These are phyloP conservation scores for Toxoplasma gondii DNA, from an alignment of 169 alveolate species.

Conservation along the genomic window DNA sequence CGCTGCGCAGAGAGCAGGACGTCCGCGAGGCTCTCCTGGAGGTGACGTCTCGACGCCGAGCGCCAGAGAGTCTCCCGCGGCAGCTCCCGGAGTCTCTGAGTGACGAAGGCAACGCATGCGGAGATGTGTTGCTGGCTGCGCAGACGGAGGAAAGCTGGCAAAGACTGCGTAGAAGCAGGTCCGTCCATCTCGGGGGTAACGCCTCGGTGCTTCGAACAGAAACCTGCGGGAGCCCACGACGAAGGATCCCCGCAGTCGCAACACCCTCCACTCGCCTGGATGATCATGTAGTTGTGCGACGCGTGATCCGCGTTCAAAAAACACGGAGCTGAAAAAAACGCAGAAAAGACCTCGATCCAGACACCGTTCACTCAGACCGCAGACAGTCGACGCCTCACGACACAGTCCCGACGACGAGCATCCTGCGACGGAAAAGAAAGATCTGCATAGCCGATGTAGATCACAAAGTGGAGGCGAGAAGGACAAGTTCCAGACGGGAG, in stretches of 20 bases:
- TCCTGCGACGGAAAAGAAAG: neutral
- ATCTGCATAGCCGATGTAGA: too few relatives aligned
- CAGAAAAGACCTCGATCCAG: neutral
- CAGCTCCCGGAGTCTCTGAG: neutral
- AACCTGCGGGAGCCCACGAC: slow-evolving; percentile 25
- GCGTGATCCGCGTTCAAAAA: slow-evolving; percentile 21
- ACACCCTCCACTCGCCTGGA: slow-evolving; percentile 34
- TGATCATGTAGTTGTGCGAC: slow-evolving; percentile 4
- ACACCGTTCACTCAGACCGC: neutral
- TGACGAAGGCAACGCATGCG: neutral
- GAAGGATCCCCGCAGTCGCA: slow-evolving; percentile 36
- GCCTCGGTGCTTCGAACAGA: slow-evolving; percentile 23
- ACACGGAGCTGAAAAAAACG: slow-evolving; percentile 1
- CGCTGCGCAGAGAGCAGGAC: neutral
- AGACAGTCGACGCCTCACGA: too few relatives aligned
- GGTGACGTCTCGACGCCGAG: neutral
- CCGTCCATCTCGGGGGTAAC: slow-evolving; percentile 7
- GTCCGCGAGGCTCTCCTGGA: neutral
- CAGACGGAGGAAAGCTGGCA: slow-evolving; percentile 9
- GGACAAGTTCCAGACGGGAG: too few relatives aligned
- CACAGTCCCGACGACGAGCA: neutral
- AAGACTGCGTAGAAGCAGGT: neutral
- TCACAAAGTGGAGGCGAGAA: too few relatives aligned
- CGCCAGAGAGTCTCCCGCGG: neutral
- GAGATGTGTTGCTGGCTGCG: slow-evolving; percentile 14